Base-by-base conservation (phyloP, 768 basidiomycete species). In the Lentinula lateritia region DNA sequence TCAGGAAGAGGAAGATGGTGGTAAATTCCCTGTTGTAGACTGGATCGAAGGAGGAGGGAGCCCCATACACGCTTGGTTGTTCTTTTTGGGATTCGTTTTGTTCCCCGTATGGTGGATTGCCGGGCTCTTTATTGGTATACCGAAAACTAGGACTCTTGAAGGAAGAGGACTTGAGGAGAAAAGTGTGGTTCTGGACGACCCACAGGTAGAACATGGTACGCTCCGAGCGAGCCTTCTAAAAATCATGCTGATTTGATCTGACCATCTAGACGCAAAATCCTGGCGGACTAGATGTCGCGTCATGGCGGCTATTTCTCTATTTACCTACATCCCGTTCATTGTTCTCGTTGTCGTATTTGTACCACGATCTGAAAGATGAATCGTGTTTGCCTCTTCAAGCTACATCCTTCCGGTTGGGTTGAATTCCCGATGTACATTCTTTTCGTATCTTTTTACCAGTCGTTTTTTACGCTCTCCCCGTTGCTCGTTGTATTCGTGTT, bases 11-110 rank as follows among this genome's bases (percentile, higher is more conserved):
- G 58, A 48, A 18, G 28, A 38, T 15, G 34, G 35, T 5, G 72
- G 78, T 52, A 73, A 50, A 28, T 2, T 39, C 23, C 50, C 80
- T 72, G 80, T 78, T 72, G 61, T 74, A 80, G 50, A 80, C 80
- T n/a, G 81, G 79, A 36, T 85, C 85, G 58, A 76, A 77, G 67
- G 73, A 71, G 13, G 78, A 69, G 46, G 79, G 75, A 58, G 68
- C 64, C 83, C 89, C 3, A 61, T 84, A 28, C 89, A 90, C 63
- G 87, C 88, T 12, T 92, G 90, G 90, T 71, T 85, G 28, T 92
- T 93, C 73, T 91, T 90, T 69, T 60, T 87, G 60, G 90, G 89
- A 13, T 91, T 92, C 68, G 78, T 75, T 71, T 72, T 78, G 72
- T 90, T 75, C 67, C 90, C 74, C 74, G 71, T 89, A 74, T 90